These are phyloP conservation scores for Xylaria scruposa DNA, from an alignment of 495 filamentous ascomycete species.

Conservation along the genomic window DNA sequence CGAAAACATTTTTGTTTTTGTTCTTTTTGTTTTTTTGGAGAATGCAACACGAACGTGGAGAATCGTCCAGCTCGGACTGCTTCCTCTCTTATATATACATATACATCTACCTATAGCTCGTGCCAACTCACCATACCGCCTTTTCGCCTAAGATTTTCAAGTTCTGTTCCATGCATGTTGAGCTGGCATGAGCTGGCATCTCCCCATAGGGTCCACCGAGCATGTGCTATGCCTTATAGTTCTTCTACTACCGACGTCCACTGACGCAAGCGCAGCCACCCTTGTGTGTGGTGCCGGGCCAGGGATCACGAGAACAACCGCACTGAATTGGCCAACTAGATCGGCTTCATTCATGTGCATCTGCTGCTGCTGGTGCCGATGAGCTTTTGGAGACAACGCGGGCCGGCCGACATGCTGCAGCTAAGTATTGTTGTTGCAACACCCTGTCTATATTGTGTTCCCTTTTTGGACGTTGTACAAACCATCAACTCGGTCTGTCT, in stretches of 20 bases:
- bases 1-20: background rate
- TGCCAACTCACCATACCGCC: constrained; percentile 41
- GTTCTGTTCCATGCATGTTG: constrained; percentile 48
- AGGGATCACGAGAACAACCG: constrained; percentile 16
- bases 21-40: background rate
- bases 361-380: constrained; percentile 2
- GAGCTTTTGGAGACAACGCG: constrained; percentile 8
- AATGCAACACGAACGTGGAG: constrained; percentile 14
- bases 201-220: constrained; percentile 42
- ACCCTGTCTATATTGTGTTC: constrained; percentile 21
- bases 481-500: background rate
- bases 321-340: constrained; percentile 17
- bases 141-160: constrained; percentile 43
- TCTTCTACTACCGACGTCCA: constrained; percentile 24
- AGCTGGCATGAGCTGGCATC: constrained; percentile 52
- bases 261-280: constrained; percentile 27
- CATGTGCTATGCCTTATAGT: constrained; percentile 41
- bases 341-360: constrained; percentile 16
- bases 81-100: constrained; percentile 34
- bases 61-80: constrained; percentile 10
- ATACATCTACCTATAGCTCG: constrained; percentile 25
- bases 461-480: constrained; percentile 9
- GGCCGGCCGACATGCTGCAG: constrained; percentile 27
- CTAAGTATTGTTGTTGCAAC: constrained; percentile 20
- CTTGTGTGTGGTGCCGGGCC: constrained; percentile 14